Percentiles rank a stretch among this genome's conserved stretches.
phyloP scores from a whole-genome alignment of 306 rosid species.

The Cyamopsis tetragonoloba region DNA sequence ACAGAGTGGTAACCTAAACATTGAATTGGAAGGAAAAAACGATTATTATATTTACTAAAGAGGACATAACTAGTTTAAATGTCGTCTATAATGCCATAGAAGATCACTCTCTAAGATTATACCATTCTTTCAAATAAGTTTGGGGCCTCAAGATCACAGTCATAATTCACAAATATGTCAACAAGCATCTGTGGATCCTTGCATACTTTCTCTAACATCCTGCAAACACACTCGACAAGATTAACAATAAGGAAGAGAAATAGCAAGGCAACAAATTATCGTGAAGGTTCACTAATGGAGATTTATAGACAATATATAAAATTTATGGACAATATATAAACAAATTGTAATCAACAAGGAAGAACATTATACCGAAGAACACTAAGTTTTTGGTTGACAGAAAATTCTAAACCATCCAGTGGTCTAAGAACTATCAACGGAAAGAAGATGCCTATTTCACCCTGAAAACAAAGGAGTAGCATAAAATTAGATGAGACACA shows the following conservation, averaged over 20 bases:
- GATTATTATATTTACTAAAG: constrained; percentile 20
- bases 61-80: not conserved
- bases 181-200: constrained; percentile 98
- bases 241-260: constrained; percentile 29
- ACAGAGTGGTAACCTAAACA: constrained; percentile 78
- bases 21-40: constrained; percentile 27
- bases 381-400: constrained; percentile 79
- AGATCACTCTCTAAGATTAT: constrained; percentile 23
- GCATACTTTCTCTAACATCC: constrained; percentile 95
- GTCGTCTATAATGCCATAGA: constrained; percentile 15
- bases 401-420: constrained; percentile 75
- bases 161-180: constrained; percentile 97
- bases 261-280: constrained; percentile 9
- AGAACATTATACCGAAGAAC: constrained; percentile 76
- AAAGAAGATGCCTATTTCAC: constrained; percentile 97
- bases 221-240: constrained; percentile 40
- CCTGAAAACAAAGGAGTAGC: constrained; percentile 54
- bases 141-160: constrained; percentile 99
- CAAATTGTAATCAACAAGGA: constrained; percentile 26
- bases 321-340: not conserved
- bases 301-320: not conserved
- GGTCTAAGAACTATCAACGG: constrained; percentile 94
- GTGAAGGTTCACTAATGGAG: not conserved
- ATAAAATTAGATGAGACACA: constrained; percentile 15
- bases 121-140: constrained; percentile 99